Conservation (phyloP, 2,329 filamentous ascomycete genomes). For the Verticillium alfalfae region DNA sequence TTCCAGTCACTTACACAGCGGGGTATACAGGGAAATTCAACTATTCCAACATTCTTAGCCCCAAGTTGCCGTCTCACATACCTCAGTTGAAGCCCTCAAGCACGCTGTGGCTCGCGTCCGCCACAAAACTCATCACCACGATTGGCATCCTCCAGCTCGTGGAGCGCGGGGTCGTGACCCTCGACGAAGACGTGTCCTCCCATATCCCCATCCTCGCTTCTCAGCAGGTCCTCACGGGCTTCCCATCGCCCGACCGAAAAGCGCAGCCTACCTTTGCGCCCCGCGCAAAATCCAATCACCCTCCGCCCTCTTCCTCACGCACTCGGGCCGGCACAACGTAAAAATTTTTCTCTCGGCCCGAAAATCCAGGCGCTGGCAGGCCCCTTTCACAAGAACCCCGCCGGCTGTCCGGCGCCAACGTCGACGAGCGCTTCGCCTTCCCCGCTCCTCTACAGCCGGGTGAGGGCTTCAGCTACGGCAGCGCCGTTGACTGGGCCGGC, state of each 20-base stretch:
- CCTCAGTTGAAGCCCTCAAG: background rate
- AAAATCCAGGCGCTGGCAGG: conserved; percentile 33
- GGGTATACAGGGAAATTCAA: background rate
- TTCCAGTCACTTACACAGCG: background rate
- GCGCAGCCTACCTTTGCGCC: conserved; percentile 25
- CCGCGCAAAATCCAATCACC: background rate
- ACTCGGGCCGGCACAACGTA: conserved; percentile 42
- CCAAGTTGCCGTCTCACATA: background rate
- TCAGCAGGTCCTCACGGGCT: conserved; percentile 29
- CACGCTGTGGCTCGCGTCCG: conserved; percentile 26
- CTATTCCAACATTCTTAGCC: conserved; percentile 4
- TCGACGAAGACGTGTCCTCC: conserved; percentile 29
- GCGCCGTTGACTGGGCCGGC: conserved; percentile 41
- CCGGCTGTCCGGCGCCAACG: conserved; percentile 22
- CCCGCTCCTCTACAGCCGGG: conserved; percentile 39
- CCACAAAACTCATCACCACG: conserved; percentile 36
- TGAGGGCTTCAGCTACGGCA: conserved; percentile 42
- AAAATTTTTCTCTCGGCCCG: conserved; percentile 31
- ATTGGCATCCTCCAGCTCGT: conserved; percentile 32
- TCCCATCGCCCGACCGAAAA: conserved; percentile 16
- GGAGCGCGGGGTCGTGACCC: conserved; percentile 22
- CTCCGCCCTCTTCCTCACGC: conserved; percentile 37
- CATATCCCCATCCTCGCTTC: conserved; percentile 25
- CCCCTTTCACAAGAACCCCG: conserved; percentile 22
- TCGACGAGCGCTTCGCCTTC: conserved; percentile 29